A percentile compares a stretch with the other conserved stretches of the same genome.
Conservation (phyloP, 371 early-diverging fungal genomes). For the Lichtheimia hyalospora region DNA sequence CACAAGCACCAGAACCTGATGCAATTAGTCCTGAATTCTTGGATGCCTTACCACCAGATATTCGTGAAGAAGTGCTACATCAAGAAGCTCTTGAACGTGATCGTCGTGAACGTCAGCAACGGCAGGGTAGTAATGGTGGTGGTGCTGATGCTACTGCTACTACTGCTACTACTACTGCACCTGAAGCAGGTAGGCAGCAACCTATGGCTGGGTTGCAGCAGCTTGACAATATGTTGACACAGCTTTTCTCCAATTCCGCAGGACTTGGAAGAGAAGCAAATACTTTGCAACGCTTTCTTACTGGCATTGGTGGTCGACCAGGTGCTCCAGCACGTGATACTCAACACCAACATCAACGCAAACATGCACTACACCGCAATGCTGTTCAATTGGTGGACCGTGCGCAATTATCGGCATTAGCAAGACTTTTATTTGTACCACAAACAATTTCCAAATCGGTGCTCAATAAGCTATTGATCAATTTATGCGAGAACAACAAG, state of each 20-base stretch:
- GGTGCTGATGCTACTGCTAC: not conserved
- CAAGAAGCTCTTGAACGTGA: slow-evolving; percentile 66
- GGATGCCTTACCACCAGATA: slow-evolving; percentile 78
- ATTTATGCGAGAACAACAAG: slow-evolving; percentile 89
- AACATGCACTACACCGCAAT: slow-evolving; percentile 43
- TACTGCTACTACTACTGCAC: no score
- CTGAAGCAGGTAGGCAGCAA: no score
- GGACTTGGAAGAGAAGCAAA: slow-evolving; percentile 4
- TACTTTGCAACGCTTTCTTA: slow-evolving; percentile 12
- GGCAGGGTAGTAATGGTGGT: slow-evolving; percentile 17
- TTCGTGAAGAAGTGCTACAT: slow-evolving; percentile 75
- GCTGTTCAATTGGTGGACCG: slow-evolving; percentile 84
- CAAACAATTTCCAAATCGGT: slow-evolving; percentile 71
- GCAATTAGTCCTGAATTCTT: slow-evolving; percentile 76
- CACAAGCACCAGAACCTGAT: slow-evolving; percentile 32
- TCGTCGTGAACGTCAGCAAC: slow-evolving; percentile 47
- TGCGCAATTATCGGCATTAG: slow-evolving; percentile 76
- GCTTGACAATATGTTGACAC: slow-evolving; percentile 2
- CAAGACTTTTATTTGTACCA: slow-evolving; percentile 83
- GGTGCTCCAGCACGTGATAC: not conserved
- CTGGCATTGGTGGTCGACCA: not conserved
- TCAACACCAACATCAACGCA: not conserved
- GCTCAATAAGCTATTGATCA: slow-evolving; percentile 73
- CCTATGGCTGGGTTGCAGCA: no score
- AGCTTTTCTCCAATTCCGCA: slow-evolving; percentile 7